Evolutionary conservation across 1,139 yeast genomes (phyloP), one percentile per base, ranked within the genome.

Genomic region (Debaryomyces udenii): DNA sequence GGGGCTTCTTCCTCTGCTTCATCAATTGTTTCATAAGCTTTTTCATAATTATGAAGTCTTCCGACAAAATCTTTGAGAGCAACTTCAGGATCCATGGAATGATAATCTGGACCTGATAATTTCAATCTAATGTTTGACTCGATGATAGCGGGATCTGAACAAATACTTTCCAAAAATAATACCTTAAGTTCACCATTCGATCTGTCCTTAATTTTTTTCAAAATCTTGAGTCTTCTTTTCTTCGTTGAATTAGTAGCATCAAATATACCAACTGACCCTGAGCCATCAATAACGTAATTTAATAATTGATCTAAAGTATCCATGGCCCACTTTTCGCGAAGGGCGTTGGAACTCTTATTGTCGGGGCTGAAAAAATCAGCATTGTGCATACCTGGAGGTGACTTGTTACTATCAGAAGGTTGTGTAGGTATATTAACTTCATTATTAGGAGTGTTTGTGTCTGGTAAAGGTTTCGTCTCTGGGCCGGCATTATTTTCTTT

Each of bases 291-390:
- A 4, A 93, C 78, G 61, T 87, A 91, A 53, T 89, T 94, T 29
- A 93, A 70, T 46, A 93, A 66, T 55, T 86, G 87, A 46, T 89
- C 95, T 44, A 93, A 69, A 0, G 98, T 93, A 50, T 91, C 96
- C 82, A 86, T 83, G 0, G 99, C 99, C 97, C 98, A 91, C 60
- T 85, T 80, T 53, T 93, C 98, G 46, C 98, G 76, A 38, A 90
- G 69, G 22, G 76, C 70, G 10, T 81, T 81, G 18, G 86, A 81
- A 26, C 78, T 70, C 35, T 72, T 66, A 58, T 93, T 90, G 45
- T 80, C 82, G 0, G 98, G 97, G 32, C 86, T 79, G 66, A 93
- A 93, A 59, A 93, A 93, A 45, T 78, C 84, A 0, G 98, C 96
- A 44, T 79, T 78, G 51, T 89, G 96, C 3, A 64, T 46, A 9